Base-by-base conservation (phyloP, 441 rosid genomes). In the Capsella rubella region DNA sequence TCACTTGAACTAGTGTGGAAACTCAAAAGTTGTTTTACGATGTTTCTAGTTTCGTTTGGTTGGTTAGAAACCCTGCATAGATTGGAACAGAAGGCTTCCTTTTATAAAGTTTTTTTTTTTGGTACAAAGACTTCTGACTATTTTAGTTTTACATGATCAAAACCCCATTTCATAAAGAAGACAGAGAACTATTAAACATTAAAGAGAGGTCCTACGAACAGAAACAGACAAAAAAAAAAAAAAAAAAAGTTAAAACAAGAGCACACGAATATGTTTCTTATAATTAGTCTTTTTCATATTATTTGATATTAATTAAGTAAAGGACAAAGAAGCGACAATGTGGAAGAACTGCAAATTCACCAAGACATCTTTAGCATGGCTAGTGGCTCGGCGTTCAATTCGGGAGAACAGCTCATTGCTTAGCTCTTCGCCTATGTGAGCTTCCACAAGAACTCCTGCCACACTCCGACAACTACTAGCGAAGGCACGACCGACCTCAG, bases 391-490 rank as follows among this genome's bases (percentile, higher is more conserved):
- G 14, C 54, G 79, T 78, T 82, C 90, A 40, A 89, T 89, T 35
- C 93, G 73, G 18, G 56, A 57, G 67, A 94, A 94, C 67, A 94
- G 76, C 83, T 88, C 87, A 61, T 89, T 87, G 47, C 97, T 85
- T 4, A 90, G 90, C 78, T 72, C 72, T 6, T 94, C 92, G 1
- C 99, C 99, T 1, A 92, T 86, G 74, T 94, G 99, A 64, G 96
- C 97, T 42, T 94, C 99, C 0, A 92, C 97, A 0, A 94, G 87
- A 32, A 94, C 99, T 6, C 95, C 99, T 0, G 94, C 83, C 15
- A 90, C 89, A 18, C 95, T 94, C 66, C 94, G 84, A 78, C 97
- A 89, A 68, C 81, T 87, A 37, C 81, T 88, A 66, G 91, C 89
- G 3, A 92, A 65, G 53, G 97, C 97, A 42, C 82, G 90, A 29